These are phyloP conservation scores for Backusella macrospora DNA, from an alignment of 192 early-diverging fungal species.

Conservation along the genomic window DNA sequence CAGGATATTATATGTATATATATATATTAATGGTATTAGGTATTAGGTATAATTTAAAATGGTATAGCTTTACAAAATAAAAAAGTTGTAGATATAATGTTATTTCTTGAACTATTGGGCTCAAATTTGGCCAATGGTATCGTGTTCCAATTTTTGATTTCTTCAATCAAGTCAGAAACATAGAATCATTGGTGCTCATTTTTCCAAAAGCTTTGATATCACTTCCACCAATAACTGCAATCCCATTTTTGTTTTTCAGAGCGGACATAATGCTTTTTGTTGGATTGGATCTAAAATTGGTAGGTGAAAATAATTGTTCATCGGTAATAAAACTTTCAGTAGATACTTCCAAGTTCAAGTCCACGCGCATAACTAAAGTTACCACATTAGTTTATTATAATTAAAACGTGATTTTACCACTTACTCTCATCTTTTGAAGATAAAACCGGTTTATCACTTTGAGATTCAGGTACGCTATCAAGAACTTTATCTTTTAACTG, in stretches of 20 bases:
- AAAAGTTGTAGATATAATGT: not conserved
- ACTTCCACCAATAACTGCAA: not conserved
- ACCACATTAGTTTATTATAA: not conserved
- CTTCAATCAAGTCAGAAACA: not conserved
- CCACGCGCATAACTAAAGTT: not conserved
- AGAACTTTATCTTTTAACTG: not conserved
- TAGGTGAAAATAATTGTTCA: conserved; percentile 10
- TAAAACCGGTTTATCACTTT: not conserved
- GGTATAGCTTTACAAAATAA: not conserved
- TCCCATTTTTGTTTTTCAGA: not conserved
- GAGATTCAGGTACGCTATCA: conserved; percentile 6
- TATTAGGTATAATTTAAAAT: conserved; percentile 7
- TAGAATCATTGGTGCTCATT: not conserved
- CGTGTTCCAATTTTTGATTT: not conserved
- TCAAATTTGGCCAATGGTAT: not conserved
- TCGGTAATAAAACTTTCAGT: conserved; percentile 17
- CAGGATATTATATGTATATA: not conserved
- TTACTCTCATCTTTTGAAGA: not conserved
- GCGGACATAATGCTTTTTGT: not conserved
- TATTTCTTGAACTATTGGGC: not conserved
- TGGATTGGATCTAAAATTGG: not conserved
- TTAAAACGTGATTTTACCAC: not conserved
- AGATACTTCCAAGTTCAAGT: not conserved
- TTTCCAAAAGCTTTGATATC: not conserved
- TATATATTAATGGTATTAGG: not conserved